A percentile compares a stretch with the other conserved stretches of the same genome.
Evolutionary conservation across 805 yeast species (phyloP).

Genomic region (Schwanniomyces sp.): DNA sequence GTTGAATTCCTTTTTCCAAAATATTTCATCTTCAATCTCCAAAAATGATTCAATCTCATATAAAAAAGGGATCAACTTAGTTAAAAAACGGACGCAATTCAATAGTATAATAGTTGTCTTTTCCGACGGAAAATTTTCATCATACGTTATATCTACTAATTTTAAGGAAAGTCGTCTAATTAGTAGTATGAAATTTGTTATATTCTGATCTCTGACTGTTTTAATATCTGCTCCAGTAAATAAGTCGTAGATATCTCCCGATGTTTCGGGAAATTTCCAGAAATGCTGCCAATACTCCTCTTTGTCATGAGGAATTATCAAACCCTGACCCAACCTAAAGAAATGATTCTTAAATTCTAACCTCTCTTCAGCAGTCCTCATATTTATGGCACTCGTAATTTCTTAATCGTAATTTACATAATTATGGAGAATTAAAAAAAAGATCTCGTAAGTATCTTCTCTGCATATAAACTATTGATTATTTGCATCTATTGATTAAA

Average conservation of each 20-base stretch:
- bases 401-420: not conserved
- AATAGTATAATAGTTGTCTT: constrained; percentile 38
- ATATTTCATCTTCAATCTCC: constrained; percentile 26
- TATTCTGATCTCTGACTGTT: constrained; percentile 57
- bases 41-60: constrained; percentile 48
- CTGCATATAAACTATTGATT: too few relatives aligned
- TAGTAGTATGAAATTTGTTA: constrained; percentile 55
- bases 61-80: constrained; percentile 64
- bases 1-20: constrained; percentile 47
- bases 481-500: too few relatives aligned
- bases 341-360: constrained; percentile 60
- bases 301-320: constrained; percentile 26
- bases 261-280: constrained; percentile 42
- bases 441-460: too few relatives aligned
- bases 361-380: constrained; percentile 79
- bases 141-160: constrained; percentile 18
- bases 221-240: constrained; percentile 60
- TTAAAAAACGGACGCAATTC: constrained; percentile 63
- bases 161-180: constrained; percentile 31
- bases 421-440: not conserved
- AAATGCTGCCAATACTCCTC: constrained; percentile 29
- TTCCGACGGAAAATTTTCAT: constrained; percentile 9
- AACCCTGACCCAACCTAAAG: constrained; percentile 52
- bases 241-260: constrained; percentile 58
- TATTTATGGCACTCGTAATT: constrained; percentile 18